Evolutionary conservation across 345 rosid species (phyloP).

Genomic region (Angophora floribunda): DNA sequence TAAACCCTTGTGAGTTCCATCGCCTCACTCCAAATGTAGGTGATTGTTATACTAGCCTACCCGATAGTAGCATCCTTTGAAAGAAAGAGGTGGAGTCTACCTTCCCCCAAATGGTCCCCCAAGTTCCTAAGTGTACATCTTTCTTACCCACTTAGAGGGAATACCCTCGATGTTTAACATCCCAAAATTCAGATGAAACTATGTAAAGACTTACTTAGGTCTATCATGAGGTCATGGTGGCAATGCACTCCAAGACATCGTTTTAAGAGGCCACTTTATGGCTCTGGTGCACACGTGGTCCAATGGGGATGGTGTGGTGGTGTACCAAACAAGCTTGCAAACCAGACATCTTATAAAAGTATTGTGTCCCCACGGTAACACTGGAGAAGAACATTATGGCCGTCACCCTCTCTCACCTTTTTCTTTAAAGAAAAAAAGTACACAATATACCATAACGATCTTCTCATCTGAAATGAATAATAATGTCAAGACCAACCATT

Average conservation of each 20-base stretch:
- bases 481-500: not conserved
- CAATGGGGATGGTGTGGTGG: not conserved
- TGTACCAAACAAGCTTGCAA: not conserved
- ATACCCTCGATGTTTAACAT: too few species aligned
- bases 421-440: not conserved
- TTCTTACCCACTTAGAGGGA: too few species aligned
- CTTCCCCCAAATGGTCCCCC: too few species aligned
- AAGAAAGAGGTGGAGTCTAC: too few species aligned
- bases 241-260: too few species aligned
- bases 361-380: accelerated
- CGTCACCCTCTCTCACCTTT: not conserved
- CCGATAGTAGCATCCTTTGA: too few species aligned
- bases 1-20: too few species aligned
- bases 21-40: too few species aligned
- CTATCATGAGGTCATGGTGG: not conserved
- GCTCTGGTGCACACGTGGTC: not conserved
- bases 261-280: not conserved
- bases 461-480: not conserved
- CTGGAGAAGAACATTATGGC: accelerated
- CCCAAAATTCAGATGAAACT: too few species aligned
- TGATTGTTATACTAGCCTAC: too few species aligned
- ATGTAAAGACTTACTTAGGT: too few species aligned
- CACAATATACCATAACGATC: not conserved
- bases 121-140: too few species aligned
- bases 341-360: not conserved